phyloP scores from a whole-genome alignment of 495 filamentous ascomycete genomes.

The Echria macrotheca region DNA sequence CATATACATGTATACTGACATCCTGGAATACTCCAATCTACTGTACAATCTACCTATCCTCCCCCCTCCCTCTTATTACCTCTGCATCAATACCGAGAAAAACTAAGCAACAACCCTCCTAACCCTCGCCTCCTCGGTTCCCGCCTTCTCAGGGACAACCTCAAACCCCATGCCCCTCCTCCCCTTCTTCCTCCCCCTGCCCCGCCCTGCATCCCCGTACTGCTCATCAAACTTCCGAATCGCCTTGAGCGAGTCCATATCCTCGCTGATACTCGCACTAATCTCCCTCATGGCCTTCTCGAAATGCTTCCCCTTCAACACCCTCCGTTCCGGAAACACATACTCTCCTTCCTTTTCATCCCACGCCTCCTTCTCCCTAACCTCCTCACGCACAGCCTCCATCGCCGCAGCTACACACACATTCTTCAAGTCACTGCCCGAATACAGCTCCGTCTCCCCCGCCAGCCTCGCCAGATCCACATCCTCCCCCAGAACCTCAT shows the following conservation, averaged over 20 bases:
- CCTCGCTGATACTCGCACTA: constrained; percentile 86
- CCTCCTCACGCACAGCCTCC: constrained; percentile 75
- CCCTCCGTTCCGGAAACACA: constrained; percentile 60
- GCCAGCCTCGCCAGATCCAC: constrained; percentile 70
- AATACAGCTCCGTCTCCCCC: constrained; percentile 80
- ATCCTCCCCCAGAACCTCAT: constrained; percentile 61
- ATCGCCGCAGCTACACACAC: constrained; percentile 85
- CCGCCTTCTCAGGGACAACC: constrained; percentile 26
- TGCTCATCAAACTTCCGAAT: constrained; percentile 96
- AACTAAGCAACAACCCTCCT: constrained; percentile 20
- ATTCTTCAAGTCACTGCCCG: constrained; percentile 95
- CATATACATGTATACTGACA: too few relatives aligned
- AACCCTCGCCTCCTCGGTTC: constrained; percentile 26
- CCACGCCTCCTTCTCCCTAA: constrained; percentile 43
- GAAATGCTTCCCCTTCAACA: constrained; percentile 65
- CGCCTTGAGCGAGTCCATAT: constrained; percentile 79
- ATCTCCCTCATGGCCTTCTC: constrained; percentile 83
- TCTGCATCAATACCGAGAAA: background rate
- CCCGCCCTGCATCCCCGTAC: constrained; percentile 81
- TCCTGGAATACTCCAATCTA: too few relatives aligned
- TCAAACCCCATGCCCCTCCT: constrained; percentile 61
- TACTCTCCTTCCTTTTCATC: constrained; percentile 36
- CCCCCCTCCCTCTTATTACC: background rate
- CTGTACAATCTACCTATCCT: too few relatives aligned
- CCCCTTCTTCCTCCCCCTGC: constrained; percentile 55